Evolutionary conservation across 2,329 filamentous ascomycete genomes (phyloP).

Genomic region (Microcyclospora tardicrescens): DNA sequence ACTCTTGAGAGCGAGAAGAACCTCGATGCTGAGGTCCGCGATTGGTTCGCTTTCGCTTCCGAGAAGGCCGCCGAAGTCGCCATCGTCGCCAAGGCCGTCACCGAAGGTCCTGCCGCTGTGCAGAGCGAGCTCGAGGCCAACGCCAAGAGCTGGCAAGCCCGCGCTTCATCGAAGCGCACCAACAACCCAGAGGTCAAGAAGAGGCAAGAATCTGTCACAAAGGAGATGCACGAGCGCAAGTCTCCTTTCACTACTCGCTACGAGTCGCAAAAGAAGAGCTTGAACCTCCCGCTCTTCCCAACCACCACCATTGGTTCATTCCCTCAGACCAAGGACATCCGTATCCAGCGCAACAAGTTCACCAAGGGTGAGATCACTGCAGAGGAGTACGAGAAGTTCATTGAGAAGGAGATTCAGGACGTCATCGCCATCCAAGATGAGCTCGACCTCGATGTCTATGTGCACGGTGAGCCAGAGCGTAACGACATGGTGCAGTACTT

Average conservation of each 20-base stretch:
- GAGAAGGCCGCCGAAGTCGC: conserved; percentile 90
- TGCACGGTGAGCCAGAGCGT: conserved; percentile 98
- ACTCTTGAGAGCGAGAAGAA: conserved; percentile 98
- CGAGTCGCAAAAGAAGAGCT: conserved; percentile 75
- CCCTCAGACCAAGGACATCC: conserved; percentile 98
- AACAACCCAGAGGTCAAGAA: conserved; percentile 98
- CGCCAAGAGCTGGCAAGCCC: conserved; percentile 82
- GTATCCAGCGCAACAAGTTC: conserved; percentile 92
- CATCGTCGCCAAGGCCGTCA: conserved; percentile 92
- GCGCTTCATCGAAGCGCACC: conserved; percentile 83
- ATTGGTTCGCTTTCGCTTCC: conserved; percentile 97
- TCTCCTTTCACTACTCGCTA: conserved; percentile 78
- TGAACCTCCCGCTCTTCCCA: conserved; percentile 92
- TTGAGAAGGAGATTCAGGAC: conserved; percentile 94
- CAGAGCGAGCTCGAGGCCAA: conserved; percentile 88
- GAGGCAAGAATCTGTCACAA: conserved; percentile 75
- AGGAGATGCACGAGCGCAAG: conserved; percentile 82
- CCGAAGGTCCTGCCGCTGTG: conserved; percentile 77
- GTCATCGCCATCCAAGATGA: conserved; percentile 96
- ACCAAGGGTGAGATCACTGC: conserved; percentile 95
- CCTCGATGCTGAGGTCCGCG: conserved; percentile 78
- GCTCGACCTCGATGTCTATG: conserved; percentile 90
- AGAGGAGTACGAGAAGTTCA: conserved; percentile 94
- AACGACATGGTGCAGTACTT: conserved; percentile 99
- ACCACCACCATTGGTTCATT: conserved; percentile 99